These are phyloP conservation scores for Eutrema yunnanense DNA, from an alignment of 345 rosid genomes.

Conservation along the genomic window DNA sequence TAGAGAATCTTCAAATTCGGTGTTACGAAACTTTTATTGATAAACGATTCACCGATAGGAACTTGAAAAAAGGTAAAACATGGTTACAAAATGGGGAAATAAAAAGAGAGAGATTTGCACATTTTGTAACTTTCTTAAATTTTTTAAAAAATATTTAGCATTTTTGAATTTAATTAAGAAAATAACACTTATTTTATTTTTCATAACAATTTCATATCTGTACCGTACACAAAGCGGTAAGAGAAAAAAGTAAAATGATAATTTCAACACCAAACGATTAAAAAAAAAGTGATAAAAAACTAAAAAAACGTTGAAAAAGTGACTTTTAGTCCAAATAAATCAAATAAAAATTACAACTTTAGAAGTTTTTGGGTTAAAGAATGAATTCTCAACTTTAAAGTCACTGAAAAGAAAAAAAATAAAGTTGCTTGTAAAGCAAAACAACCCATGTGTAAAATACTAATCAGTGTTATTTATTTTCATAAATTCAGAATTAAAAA, in stretches of 20 bases:
- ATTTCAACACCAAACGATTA: too few relatives aligned
- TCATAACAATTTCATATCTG: too few relatives aligned
- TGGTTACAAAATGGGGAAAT: background rate
- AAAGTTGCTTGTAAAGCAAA: slow-evolving; percentile 1
- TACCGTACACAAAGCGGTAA: too few relatives aligned
- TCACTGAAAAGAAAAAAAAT: background rate
- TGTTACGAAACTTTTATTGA: slow-evolving; percentile 9
- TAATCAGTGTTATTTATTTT: background rate
- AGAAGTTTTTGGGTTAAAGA: background rate
- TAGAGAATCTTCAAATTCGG: slow-evolving; percentile 14
- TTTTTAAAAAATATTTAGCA: too few relatives aligned
- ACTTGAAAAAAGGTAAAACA: slow-evolving; percentile 8
- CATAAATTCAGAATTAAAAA: background rate
- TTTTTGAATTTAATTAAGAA: too few relatives aligned
- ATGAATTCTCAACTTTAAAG: background rate
- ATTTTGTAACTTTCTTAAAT: too few relatives aligned
- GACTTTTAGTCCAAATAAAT: too few relatives aligned
- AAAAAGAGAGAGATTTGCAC: too few relatives aligned
- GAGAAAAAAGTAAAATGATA: too few relatives aligned
- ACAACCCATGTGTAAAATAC: slow-evolving; percentile 13
- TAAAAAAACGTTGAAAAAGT: too few relatives aligned
- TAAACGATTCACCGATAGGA: background rate
- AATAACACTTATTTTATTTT: too few relatives aligned
- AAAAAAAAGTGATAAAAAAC: too few relatives aligned
- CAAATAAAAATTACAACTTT: background rate